Conservation (phyloP, 805 yeast species). For the Clavispora santaluciae region DNA sequence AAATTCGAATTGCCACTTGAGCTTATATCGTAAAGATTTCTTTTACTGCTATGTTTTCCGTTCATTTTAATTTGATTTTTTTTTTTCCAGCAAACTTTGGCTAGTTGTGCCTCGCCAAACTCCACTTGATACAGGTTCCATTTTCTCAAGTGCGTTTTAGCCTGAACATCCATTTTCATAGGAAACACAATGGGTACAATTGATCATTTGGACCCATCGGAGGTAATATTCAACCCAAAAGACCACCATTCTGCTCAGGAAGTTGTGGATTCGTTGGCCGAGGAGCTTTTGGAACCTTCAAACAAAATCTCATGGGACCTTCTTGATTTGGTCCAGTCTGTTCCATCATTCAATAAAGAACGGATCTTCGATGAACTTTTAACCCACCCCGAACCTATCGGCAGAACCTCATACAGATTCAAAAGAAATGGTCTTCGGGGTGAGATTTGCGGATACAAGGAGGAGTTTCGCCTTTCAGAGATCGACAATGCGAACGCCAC, state of each 20-base stretch:
- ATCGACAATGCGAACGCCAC: conserved; percentile 57
- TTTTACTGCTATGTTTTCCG: no score
- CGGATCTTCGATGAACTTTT: conserved; percentile 45
- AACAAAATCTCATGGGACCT: conserved; percentile 63
- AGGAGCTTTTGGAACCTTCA: conserved; percentile 58
- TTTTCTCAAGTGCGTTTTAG: conserved; percentile 3
- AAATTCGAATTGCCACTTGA: no score
- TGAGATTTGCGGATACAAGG: conserved; percentile 54
- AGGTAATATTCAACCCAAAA: not conserved
- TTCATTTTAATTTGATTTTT: no score
- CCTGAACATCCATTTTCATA: conserved; percentile 3
- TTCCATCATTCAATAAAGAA: conserved; percentile 39
- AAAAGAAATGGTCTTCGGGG: conserved; percentile 76
- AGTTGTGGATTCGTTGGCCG: conserved; percentile 2
- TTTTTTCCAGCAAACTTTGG: no score
- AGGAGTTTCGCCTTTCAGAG: conserved; percentile 39
- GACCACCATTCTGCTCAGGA: not conserved
- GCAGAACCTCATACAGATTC: conserved; percentile 63
- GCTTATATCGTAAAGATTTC: no score
- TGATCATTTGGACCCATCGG: not conserved
- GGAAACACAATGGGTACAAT: not conserved
- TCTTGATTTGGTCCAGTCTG: conserved; percentile 60
- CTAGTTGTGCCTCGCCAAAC: no score
- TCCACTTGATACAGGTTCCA: not conserved
- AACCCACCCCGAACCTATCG: conserved; percentile 53